Base-by-base conservation (phyloP, 2,329 filamentous ascomycete species). In the Calonectria henricotiae region DNA sequence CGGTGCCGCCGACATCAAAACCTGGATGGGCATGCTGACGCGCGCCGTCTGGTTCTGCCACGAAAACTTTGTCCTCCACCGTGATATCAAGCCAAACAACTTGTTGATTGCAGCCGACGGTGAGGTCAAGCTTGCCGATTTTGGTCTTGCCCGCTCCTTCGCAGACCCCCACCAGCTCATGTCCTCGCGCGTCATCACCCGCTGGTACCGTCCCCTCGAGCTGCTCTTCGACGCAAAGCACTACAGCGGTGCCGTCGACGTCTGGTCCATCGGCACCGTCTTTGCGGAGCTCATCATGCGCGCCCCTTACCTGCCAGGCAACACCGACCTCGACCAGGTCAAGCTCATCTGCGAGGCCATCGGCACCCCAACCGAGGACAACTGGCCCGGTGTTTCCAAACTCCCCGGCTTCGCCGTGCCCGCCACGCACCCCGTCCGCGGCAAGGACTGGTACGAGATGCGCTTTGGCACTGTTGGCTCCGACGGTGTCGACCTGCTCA, bases 41-140 rank as follows among this genome's bases (percentile, higher is more conserved):
- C 91, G 96, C 47, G 96, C 93, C 30, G 91, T 98, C 32, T 97
- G 94, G 92, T 99, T 97, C 86, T 98, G 96, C 83, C 96, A 99
- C 83, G 94, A 95, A 80, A 97, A 96, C 82, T 96, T 93, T 77
- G 90, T 99, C 20, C 88, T 99, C 35, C 96, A 99, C 84, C 94
- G 96, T 77, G 96, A 99, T 86, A 98, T 99, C 86, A 99, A 99
- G 84, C 96, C 96, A 58, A 98, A 98, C 89, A 99, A 99, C 85
- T 86, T 98, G 83, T 88, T 99, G 70, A 97, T 99, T 77, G 95
- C 95, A 25, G 93, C 94, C 47, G 94, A 98, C 80, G 96, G 96
- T 60, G 94, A 96, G 79, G 91, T 99, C 79, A 98, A 98, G 82
- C 90, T 99, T 62, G 96, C 96, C 41, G 96, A 99, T 92, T 99